phyloP scores from a whole-genome alignment of 129 eudicot species.

The Solidago caesia region DNA sequence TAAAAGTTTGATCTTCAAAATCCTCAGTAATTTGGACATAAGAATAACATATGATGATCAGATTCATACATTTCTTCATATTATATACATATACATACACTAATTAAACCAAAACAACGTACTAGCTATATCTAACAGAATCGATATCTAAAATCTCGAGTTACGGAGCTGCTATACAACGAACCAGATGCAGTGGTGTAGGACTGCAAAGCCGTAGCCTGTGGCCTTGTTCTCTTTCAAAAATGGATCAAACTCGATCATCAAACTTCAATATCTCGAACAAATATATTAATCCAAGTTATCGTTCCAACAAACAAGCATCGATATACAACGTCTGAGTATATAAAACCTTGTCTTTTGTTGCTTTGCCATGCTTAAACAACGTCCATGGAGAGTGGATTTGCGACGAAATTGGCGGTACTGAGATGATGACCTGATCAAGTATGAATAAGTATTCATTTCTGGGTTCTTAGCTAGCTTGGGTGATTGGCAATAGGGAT shows the following conservation, averaged over 20 bases:
- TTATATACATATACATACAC: neutral
- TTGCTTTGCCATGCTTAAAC: slow-evolving; percentile 42
- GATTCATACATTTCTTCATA: neutral
- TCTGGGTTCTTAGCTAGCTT: neutral
- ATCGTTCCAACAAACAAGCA: slow-evolving; percentile 64
- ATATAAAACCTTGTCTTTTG: slow-evolving; percentile 58
- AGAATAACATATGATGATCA: neutral
- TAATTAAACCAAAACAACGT: neutral
- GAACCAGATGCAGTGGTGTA: too few relatives aligned
- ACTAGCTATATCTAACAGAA: too few relatives aligned
- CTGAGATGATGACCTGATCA: slow-evolving; percentile 29
- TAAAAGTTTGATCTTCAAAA: neutral
- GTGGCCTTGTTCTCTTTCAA: neutral
- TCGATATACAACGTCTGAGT: slow-evolving; percentile 51
- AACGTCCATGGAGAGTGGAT: slow-evolving; percentile 32
- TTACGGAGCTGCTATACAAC: too few relatives aligned
- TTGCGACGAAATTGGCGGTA: slow-evolving; percentile 39
- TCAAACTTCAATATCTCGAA: neutral
- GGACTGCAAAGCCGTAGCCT: too few relatives aligned
- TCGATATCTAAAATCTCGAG: too few relatives aligned
- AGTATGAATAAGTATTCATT: slow-evolving; percentile 32
- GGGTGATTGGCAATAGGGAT: slow-evolving; percentile 7
- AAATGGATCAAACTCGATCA: neutral
- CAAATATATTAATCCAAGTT: slow-evolving; percentile 20
- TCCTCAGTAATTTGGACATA: neutral